Evolutionary conservation across 2,329 filamentous ascomycete species (phyloP).

Genomic region (Thielaviopsis populi): DNA sequence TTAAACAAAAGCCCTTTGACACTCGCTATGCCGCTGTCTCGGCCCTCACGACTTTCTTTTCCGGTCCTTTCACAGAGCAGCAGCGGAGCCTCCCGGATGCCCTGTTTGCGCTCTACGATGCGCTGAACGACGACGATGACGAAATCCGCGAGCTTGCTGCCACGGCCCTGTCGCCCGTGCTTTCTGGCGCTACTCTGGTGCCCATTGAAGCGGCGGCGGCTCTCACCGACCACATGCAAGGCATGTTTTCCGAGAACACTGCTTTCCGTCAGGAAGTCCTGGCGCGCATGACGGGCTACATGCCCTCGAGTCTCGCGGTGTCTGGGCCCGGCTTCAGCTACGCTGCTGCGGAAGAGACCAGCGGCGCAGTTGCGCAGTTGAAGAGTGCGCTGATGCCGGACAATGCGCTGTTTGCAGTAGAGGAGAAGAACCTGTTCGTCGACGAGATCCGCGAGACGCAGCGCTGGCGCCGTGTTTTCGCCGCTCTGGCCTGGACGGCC

Average conservation of each 20-base stretch:
- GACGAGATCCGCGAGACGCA: slow-evolving; percentile 63
- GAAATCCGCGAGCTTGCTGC: slow-evolving; percentile 60
- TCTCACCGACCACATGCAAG: slow-evolving; percentile 31
- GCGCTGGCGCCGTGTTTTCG: slow-evolving; percentile 47
- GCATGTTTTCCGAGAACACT: slow-evolving; percentile 23
- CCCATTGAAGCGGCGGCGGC: slow-evolving; percentile 33
- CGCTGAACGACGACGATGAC: slow-evolving; percentile 80
- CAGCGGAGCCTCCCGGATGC: slow-evolving; percentile 34
- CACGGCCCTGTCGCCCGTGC: slow-evolving; percentile 31
- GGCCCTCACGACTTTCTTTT: slow-evolving; percentile 39
- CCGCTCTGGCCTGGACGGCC: slow-evolving; percentile 19
- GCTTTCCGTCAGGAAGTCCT: slow-evolving; percentile 30
- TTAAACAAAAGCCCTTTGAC: slow-evolving; percentile 55
- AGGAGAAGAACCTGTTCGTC: slow-evolving; percentile 89
- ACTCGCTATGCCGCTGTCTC: slow-evolving; percentile 44
- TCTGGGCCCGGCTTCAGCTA: slow-evolving; percentile 18
- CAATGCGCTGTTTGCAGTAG: slow-evolving; percentile 63
- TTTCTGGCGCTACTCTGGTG: slow-evolving; percentile 29
- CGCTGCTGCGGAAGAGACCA: slow-evolving; percentile 28
- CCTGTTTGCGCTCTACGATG: slow-evolving; percentile 55
- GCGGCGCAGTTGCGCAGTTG: slow-evolving; percentile 34
- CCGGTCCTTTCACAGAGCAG: slow-evolving; percentile 15
- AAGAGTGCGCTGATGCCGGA: slow-evolving; percentile 36
- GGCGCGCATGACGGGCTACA: slow-evolving; percentile 27
- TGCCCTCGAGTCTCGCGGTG: slow-evolving; percentile 1